These are phyloP conservation scores for Dactylellina sp. DNA, from an alignment of 2,329 filamentous ascomycete species.

Conservation along the genomic window DNA sequence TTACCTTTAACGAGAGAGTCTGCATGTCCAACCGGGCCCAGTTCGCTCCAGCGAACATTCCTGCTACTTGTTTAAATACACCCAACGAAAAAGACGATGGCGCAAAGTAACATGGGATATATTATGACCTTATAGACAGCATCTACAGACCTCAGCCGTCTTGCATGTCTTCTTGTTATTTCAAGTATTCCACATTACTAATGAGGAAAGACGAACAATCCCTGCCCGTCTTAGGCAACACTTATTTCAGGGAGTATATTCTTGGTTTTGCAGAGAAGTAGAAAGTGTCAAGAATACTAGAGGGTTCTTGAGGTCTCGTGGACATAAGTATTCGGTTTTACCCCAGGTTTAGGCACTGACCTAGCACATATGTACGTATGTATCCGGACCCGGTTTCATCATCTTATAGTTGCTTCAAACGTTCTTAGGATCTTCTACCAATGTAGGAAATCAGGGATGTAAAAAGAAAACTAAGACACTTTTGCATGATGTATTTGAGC, in stretches of 20 bases:
- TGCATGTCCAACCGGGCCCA: no score
- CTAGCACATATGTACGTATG: neutral
- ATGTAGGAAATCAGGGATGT: no score
- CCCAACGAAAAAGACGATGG: no score
- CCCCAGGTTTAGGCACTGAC: neutral
- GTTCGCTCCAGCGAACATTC: no score
- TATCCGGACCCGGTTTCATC: conserved; percentile 1
- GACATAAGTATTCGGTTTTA: neutral
- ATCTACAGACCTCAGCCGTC: neutral
- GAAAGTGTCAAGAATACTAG: neutral
- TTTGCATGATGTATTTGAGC: no score
- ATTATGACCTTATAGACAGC: no score
- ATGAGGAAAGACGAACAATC: conserved; percentile 17
- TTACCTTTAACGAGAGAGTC: neutral
- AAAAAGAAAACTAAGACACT: no score
- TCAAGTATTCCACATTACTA: conserved; percentile 1
- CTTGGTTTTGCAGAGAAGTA: conserved; percentile 1
- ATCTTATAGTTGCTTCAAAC: neutral
- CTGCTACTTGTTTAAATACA: no score
- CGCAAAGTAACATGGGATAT: no score
- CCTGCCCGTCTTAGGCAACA: conserved; percentile 17
- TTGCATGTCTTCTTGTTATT: neutral
- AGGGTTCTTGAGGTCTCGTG: conserved; percentile 13
- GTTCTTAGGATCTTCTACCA: no score
- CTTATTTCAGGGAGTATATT: neutral